Base-by-base conservation (phyloP, 768 basidiomycete species). In the Galerina marginata region DNA sequence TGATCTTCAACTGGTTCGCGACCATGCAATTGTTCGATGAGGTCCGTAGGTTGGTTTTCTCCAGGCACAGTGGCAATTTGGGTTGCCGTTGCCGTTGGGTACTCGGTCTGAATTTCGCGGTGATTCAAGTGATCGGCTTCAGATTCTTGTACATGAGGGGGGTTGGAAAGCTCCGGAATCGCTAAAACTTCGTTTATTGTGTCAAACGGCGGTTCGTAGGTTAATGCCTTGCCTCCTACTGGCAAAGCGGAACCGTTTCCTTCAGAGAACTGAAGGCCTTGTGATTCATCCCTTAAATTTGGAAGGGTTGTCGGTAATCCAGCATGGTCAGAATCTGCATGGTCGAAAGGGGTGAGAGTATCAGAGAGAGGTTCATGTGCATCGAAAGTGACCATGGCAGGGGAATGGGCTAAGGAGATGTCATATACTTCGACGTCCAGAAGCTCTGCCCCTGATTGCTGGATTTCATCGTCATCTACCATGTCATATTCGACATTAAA, bases 401-500 rank as follows among this genome's bases (percentile, higher is more conserved):
- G 62, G 7, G 62, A 59, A 14, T 59, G 58, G 10, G 54, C 54
- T 37, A 72, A 70, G 15, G 79, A 77, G 14, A 71, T 76, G 61
- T 83, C 83, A 58, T 78, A 76, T 12, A 84, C 77, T 58, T 85
- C 82, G 23, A 85, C 76, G 65, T 86, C 85, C 55, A 77, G 64
- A 48, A 78, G 57, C 49, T 81, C 79, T 57, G 67, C 63, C 44
- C 66, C 71, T 15, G 65, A 60, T 26, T 67, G 68, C 9, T 67
- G 71, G 26, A 68, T 62, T 59, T 71, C 73, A 25, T 67, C 72
- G 59, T 79, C 81, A 50, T 84, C 82, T 9, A 75, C 74, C 84
- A 85, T 86, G 47, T 85, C 84, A 63, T 84, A 89, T 71, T 89
- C 88, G 42, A 72, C 69, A 64, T 79, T 75, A 16, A 73, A 68